Conservation (phyloP, 192 early-diverging fungal species). For the Cladochytrium replicatum region DNA sequence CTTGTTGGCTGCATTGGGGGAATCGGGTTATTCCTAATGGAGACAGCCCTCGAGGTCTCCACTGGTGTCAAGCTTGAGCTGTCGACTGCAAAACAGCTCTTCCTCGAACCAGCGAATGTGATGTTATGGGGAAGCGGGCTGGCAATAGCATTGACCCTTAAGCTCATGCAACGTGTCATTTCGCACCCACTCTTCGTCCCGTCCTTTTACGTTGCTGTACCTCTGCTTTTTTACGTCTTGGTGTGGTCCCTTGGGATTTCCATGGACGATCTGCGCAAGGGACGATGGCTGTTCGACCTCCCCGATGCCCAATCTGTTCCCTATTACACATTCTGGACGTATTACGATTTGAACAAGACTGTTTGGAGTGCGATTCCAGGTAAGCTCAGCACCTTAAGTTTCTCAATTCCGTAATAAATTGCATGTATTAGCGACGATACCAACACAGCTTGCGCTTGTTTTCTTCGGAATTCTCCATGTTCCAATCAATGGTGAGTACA, state of each 20-base stretch:
- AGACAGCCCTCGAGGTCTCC: slow-evolving; percentile 86
- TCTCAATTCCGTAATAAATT: too few species aligned
- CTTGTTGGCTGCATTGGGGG: slow-evolving; percentile 84
- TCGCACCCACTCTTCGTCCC: slow-evolving; percentile 81
- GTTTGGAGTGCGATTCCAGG: slow-evolving; percentile 31
- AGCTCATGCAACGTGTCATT: slow-evolving; percentile 55
- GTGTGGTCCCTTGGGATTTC: slow-evolving; percentile 49
- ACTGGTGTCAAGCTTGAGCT: slow-evolving; percentile 53
- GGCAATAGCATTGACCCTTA: slow-evolving; percentile 41
- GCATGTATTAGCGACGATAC: slow-evolving; percentile 58
- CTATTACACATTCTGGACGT: slow-evolving; percentile 84
- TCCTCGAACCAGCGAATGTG: slow-evolving; percentile 61
- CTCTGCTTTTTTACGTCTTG: slow-evolving; percentile 61
- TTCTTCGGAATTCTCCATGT: slow-evolving; percentile 97
- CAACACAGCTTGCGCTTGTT: slow-evolving; percentile 85
- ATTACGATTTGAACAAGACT: slow-evolving; percentile 40
- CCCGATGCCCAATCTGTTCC: slow-evolving; percentile 55
- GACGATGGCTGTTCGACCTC: slow-evolving; percentile 78
- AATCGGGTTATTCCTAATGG: slow-evolving; percentile 60
- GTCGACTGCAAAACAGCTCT: slow-evolving; percentile 33
- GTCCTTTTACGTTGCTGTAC: slow-evolving; percentile 75
- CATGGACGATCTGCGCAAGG: slow-evolving; percentile 53
- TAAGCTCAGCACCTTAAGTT: slow-evolving; percentile 3
- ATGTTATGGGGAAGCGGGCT: slow-evolving; percentile 74
- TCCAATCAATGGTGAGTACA: slow-evolving; percentile 66